Conservation (phyloP, 2,329 filamentous ascomycete genomes). For the Pseudocercospora vitis region DNA sequence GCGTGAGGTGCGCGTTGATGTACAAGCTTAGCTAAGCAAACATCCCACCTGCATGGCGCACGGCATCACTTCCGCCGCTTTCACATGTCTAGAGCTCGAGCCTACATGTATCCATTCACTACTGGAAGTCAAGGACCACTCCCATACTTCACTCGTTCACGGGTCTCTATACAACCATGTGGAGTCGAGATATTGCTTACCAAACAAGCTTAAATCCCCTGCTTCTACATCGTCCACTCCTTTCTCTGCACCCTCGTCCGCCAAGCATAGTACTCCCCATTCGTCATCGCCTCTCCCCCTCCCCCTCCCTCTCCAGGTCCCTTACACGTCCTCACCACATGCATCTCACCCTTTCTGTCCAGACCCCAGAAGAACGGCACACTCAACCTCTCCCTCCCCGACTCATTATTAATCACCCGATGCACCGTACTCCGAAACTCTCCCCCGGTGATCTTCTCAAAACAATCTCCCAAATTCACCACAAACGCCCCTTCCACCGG, state of each 20-base stretch:
- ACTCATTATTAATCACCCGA: not conserved
- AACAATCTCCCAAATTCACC: not conserved
- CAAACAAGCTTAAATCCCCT: not conserved
- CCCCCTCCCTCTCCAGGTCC: not conserved
- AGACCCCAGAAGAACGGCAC: constrained; percentile 5
- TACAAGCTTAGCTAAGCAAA: no score
- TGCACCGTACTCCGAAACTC: constrained; percentile 1
- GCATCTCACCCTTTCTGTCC: not conserved
- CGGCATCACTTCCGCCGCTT: no score
- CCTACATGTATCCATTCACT: no score
- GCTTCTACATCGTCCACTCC: not conserved
- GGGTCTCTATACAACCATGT: no score
- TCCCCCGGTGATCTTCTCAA: not conserved
- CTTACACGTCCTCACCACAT: not conserved
- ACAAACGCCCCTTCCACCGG: not conserved
- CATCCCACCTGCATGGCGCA: no score
- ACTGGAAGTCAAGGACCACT: no score
- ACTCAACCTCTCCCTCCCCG: not conserved
- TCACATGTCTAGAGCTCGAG: no score
- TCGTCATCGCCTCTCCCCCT: not conserved
- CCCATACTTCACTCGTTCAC: no score
- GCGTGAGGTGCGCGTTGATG: no score
- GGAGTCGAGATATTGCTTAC: no score
- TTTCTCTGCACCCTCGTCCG: not conserved
- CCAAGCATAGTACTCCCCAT: constrained; percentile 3